A percentile compares a stretch with the other conserved stretches of the same genome.
Conservation (phyloP, 2,329 filamentous ascomycete genomes). For the Sarocladium kiliense region DNA sequence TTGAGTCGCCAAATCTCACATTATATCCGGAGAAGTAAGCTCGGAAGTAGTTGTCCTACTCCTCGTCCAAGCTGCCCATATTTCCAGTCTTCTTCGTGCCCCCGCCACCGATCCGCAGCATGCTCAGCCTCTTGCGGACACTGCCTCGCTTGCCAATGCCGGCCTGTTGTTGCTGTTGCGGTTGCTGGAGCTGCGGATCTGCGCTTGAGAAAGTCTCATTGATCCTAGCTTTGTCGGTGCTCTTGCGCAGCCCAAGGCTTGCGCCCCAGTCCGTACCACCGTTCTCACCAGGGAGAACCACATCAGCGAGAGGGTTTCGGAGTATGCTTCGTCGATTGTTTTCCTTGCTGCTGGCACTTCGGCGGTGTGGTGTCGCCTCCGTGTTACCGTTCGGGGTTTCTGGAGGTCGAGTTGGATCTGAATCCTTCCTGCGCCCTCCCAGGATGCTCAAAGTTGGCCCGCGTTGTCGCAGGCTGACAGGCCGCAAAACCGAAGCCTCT, state of each 20-base stretch:
- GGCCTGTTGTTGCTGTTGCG: constrained; percentile 18
- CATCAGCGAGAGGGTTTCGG: neutral
- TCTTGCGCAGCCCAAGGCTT: constrained; percentile 10
- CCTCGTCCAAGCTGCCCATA: constrained; percentile 53
- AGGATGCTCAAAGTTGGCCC: constrained; percentile 54
- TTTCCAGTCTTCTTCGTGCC: constrained; percentile 36
- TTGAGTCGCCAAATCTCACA: constrained; percentile 17
- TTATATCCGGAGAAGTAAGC: constrained; percentile 22
- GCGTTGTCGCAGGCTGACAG: constrained; percentile 42
- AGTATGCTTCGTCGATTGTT: constrained; percentile 14
- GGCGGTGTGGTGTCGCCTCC: neutral
- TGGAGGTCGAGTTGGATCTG: constrained; percentile 17
- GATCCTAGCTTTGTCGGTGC: constrained; percentile 26
- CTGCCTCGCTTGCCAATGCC: constrained; percentile 50
- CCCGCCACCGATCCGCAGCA: constrained; percentile 60
- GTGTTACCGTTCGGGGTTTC: constrained; percentile 14
- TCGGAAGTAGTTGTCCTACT: constrained; percentile 36
- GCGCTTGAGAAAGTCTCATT: constrained; percentile 12
- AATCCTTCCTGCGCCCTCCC: constrained; percentile 44
- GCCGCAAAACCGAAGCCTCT: constrained; percentile 45
- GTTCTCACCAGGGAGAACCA: neutral
- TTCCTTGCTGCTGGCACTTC: constrained; percentile 6
- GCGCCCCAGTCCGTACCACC: constrained; percentile 2
- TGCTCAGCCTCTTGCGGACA: constrained; percentile 72
- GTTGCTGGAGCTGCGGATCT: constrained; percentile 21